phyloP scores from a whole-genome alignment of 129 eudicot species.

The Rutidosis leptorrhynchoides region DNA sequence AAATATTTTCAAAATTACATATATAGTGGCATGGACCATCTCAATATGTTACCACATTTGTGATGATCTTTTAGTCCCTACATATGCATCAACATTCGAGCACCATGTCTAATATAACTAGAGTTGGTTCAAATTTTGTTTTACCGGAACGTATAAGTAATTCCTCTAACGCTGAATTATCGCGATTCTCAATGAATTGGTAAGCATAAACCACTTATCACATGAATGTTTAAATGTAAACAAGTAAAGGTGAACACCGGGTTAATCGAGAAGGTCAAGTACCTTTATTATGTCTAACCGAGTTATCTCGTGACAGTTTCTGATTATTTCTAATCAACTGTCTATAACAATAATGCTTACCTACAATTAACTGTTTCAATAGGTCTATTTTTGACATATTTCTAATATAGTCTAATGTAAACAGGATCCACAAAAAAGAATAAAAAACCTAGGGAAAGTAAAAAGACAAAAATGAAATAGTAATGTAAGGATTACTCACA shows the following conservation, averaged over 20 bases:
- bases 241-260: too few species aligned
- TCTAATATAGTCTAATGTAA: too few species aligned
- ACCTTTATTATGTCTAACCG: too few species aligned
- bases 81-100: not conserved
- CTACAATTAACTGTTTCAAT: too few species aligned
- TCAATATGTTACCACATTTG: slow-evolving; percentile 13
- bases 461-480: not conserved
- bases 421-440: not conserved
- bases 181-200: not conserved
- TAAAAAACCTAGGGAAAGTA: not conserved
- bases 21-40: slow-evolving; percentile 14
- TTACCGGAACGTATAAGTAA: not conserved
- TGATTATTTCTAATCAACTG: too few species aligned
- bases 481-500: slow-evolving; percentile 44
- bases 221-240: not conserved
- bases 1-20: not conserved
- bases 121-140: not conserved
- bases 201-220: not conserved
- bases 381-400: too few species aligned
- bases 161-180: not conserved
- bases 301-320: too few species aligned
- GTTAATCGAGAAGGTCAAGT: too few species aligned
- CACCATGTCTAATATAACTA: slow-evolving; percentile 20
- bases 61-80: not conserved
- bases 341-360: too few species aligned